Evolutionary conservation across 1,284 basidiomycete species (phyloP).

Genomic region (Marasmius tenuissimus): DNA sequence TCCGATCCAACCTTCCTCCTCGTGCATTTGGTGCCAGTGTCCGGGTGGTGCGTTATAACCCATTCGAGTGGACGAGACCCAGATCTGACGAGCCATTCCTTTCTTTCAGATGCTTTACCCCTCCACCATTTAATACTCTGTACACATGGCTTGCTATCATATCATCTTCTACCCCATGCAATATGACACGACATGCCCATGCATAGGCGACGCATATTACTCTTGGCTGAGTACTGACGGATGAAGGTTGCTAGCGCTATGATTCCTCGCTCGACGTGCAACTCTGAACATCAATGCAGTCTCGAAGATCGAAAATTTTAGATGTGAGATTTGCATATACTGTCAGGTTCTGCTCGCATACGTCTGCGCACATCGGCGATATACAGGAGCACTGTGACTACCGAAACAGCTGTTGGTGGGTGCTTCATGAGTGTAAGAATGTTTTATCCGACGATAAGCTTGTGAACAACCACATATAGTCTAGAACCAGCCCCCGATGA

Average conservation of each 20-base stretch:
- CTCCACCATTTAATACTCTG: conserved; percentile 47
- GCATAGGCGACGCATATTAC: conserved; percentile 13
- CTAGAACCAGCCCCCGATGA: background rate
- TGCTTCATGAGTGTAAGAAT: too few relatives aligned
- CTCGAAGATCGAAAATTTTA: background rate
- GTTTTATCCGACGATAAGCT: background rate
- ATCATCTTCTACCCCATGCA: conserved; percentile 43
- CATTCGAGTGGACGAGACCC: conserved; percentile 18
- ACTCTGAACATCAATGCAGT: background rate
- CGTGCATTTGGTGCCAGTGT: conserved; percentile 94
- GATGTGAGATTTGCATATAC: too few relatives aligned
- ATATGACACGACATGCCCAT: conserved; percentile 48
- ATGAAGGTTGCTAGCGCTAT: too few relatives aligned
- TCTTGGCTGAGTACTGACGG: too few relatives aligned
- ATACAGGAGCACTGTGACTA: too few relatives aligned
- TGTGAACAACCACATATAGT: background rate
- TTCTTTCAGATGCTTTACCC: conserved; percentile 59
- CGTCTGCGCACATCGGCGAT: too few relatives aligned
- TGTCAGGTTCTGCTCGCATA: too few relatives aligned
- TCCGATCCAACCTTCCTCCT: conserved; percentile 95
- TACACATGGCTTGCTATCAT: conserved; percentile 33
- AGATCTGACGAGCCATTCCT: background rate
- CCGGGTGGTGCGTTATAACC: conserved; percentile 74
- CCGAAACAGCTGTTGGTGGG: too few relatives aligned
- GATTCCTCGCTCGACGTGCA: background rate